Base-by-base conservation (phyloP, 2,329 filamentous ascomycete genomes). In the Fusarium sp. region DNA sequence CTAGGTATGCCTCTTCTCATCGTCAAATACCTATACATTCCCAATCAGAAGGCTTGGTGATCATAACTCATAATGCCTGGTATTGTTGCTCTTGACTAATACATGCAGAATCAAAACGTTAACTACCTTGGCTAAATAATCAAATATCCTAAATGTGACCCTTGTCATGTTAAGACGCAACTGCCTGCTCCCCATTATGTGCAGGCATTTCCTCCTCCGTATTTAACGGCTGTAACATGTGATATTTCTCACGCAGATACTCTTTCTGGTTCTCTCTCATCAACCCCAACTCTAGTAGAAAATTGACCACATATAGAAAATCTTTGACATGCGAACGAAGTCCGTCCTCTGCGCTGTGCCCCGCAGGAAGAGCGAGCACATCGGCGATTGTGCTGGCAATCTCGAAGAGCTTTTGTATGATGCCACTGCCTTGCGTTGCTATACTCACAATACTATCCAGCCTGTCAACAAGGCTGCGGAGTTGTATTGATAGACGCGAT, bases 361-460 rank as follows among this genome's bases (percentile, higher is more conserved):
- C 81, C 9, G 82, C 80, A 0, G 85, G 84, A 16, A 88, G 78
- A 46, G 86, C 84, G 24, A 88, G 81, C 3, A 89, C 87, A 67
- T 89, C 87, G 11, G 86, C 86, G 47, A 89, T 86, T 3, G 86
- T 88, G 73, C 86, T 87, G 0, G 86, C 85, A 65, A 89, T 87
- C 71, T 89, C 87, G 58, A 89, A 87, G 7, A 89, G 79, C 73
- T 89, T 89, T 65, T 87, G 84, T 55, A 88, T 79, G 58, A 89
- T 86, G 24, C 85, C 85, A 40, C 82, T 85, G 10, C 87, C 87
- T 69, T 89, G 86, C 7, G 86, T 84, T 29, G 83, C 83, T 62
- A 89, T 84, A 56, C 83, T 84, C 40, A 78, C 76, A 20, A 79
- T 75, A 60, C 76, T 81, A 8, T 77, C 74, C 2, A 82, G 70